Evolutionary conservation across 768 basidiomycete species (phyloP).

Genomic region (Fomitopsis serialis): DNA sequence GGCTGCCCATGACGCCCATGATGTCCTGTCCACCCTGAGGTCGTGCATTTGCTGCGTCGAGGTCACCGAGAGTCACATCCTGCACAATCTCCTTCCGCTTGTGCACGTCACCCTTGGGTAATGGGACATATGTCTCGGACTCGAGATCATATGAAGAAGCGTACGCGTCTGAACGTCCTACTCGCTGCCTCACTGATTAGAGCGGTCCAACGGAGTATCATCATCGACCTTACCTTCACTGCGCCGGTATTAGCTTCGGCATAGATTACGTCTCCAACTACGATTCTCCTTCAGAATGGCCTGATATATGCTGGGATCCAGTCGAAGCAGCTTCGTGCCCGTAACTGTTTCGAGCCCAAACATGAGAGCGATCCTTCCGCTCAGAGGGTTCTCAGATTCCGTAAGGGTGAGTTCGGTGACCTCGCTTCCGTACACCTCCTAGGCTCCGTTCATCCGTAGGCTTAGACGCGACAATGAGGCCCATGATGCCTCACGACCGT

Average conservation of each 20-base stretch:
- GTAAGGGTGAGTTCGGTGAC: constrained; percentile 95
- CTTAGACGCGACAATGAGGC: constrained; percentile 39
- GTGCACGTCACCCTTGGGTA: constrained; percentile 95
- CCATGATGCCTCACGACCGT: constrained; percentile 25
- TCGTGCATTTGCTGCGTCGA: constrained; percentile 94
- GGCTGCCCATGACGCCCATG: constrained; percentile 92
- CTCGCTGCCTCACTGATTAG: constrained; percentile 51
- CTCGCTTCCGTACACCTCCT: constrained; percentile 98
- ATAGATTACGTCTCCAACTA: constrained; percentile 95
- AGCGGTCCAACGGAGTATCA: neutral
- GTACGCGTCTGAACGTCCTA: constrained; percentile 95
- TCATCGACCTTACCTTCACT: constrained; percentile 64
- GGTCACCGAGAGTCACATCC: constrained; percentile 90
- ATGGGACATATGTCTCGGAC: constrained; percentile 95
- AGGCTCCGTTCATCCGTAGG: constrained; percentile 96
- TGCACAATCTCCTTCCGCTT: constrained; percentile 95
- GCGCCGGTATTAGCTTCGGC: constrained; percentile 92
- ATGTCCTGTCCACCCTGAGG: constrained; percentile 98
- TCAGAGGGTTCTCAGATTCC: constrained; percentile 95
- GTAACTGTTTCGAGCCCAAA: constrained; percentile 90
- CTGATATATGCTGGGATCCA: constrained; percentile 96
- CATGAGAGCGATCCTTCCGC: constrained; percentile 97
- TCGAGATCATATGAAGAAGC: constrained; percentile 97
- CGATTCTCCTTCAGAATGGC: constrained; percentile 96
- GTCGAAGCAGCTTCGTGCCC: constrained; percentile 86